These are phyloP conservation scores for Cydonia oblonga DNA, from an alignment of 331 rosid species.

Conservation along the genomic window DNA sequence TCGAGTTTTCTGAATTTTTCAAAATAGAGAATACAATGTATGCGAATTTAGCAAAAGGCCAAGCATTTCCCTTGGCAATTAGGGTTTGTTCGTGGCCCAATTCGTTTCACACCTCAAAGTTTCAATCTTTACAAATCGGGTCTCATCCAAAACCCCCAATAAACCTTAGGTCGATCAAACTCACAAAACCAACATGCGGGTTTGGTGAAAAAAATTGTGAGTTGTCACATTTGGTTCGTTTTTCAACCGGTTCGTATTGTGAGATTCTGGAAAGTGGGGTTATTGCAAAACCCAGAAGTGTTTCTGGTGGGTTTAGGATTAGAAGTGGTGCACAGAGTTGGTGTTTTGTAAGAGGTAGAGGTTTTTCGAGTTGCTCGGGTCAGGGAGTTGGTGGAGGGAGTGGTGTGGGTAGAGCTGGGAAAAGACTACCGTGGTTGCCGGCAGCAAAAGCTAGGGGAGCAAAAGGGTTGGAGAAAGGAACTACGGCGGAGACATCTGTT, in stretches of 20 bases:
- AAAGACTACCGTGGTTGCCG: constrained; percentile 64
- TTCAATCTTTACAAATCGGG: constrained; percentile 27
- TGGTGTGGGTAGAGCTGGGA: constrained; percentile 14
- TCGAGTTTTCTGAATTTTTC: neutral
- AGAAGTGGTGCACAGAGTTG: constrained; percentile 22
- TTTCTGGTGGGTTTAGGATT: constrained; percentile 17
- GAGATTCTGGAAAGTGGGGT: constrained; percentile 10
- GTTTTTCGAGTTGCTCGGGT: constrained; percentile 22
- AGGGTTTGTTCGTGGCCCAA: constrained; percentile 46
- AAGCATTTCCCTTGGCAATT: constrained; percentile 44
- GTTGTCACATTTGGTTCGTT: neutral
- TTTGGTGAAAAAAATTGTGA: neutral
- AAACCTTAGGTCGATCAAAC: constrained; percentile 16
- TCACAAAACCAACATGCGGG: neutral
- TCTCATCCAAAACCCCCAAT: constrained; percentile 26
- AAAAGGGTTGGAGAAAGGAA: constrained; percentile 20
- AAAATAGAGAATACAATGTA: constrained; percentile 23
- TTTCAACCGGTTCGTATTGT: neutral
- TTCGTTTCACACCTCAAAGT: constrained; percentile 26
- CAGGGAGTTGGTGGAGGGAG: constrained; percentile 13
- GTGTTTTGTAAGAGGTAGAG: constrained; percentile 18
- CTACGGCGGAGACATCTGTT: constrained; percentile 9
- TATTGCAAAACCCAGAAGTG: constrained; percentile 6
- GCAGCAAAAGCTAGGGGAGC: constrained; percentile 21
- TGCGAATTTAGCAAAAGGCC: constrained; percentile 40